These are phyloP conservation scores for Leccinum subspadiceum DNA, from an alignment of 1,284 basidiomycete genomes.

Conservation along the genomic window DNA sequence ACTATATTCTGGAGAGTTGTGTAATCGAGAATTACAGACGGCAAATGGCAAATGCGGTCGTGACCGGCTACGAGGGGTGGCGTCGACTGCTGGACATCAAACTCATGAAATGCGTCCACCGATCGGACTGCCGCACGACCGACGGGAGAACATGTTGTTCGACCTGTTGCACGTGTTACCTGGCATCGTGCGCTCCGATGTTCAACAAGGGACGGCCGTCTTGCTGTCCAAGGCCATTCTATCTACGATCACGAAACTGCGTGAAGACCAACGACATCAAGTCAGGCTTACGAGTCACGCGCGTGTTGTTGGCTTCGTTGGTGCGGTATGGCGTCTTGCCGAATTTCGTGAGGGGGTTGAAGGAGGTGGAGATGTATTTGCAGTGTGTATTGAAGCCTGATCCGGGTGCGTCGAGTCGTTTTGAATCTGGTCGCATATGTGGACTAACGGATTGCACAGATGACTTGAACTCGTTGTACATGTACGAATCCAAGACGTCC, in stretches of 20 bases:
- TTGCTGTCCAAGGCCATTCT: not conserved
- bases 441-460: slow-evolving; percentile 42
- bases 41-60: slow-evolving; percentile 71
- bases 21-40: slow-evolving; percentile 82
- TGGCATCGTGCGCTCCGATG: slow-evolving; percentile 55
- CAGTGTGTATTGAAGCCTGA: not conserved
- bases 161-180: slow-evolving; percentile 83
- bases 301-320: slow-evolving; percentile 42
- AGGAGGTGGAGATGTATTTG: not conserved
- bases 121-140: slow-evolving; percentile 65
- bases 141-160: slow-evolving; percentile 82
- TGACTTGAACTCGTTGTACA: slow-evolving; percentile 88
- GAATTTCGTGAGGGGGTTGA: not conserved
- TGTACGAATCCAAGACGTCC: slow-evolving; percentile 84
- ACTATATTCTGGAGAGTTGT: slow-evolving; percentile 77
- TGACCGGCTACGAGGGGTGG: slow-evolving; percentile 59
- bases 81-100: slow-evolving; percentile 64
- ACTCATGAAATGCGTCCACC: slow-evolving; percentile 17
- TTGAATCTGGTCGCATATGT: not conserved
- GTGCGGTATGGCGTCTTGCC: not conserved
- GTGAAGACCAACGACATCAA: slow-evolving; percentile 61
- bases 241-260: not conserved
- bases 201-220: not conserved
- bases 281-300: slow-evolving; percentile 50
- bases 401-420: not conserved